Conservation (phyloP, 441 rosid species). For the Adansonia rubrostipa region DNA sequence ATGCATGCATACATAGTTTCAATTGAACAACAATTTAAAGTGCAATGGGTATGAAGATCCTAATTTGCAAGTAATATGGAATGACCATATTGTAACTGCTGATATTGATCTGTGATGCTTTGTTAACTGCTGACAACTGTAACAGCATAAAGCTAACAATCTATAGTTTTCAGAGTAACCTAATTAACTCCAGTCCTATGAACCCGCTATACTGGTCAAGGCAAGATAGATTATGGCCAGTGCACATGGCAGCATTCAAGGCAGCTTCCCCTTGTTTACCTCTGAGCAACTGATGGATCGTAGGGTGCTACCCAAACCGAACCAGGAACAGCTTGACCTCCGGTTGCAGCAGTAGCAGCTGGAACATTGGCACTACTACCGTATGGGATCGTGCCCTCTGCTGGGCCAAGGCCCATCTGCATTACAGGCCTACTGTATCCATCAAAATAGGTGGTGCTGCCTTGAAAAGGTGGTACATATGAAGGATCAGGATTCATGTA, state of each 20-base stretch:
- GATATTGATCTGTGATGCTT: background rate
- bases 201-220: background rate
- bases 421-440: constrained; percentile 37
- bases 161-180: constrained; percentile 8
- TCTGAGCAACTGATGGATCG: constrained; percentile 38
- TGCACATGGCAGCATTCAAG: background rate
- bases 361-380: constrained; percentile 30
- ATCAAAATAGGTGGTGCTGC: constrained; percentile 37
- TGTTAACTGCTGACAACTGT: background rate
- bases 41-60: background rate
- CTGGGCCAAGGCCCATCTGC: constrained; percentile 33
- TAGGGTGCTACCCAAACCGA: constrained; percentile 35
- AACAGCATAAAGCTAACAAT: background rate
- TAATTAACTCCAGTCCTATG: background rate
- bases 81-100: background rate
- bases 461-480: constrained; percentile 27
- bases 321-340: constrained; percentile 30
- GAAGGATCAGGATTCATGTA: constrained; percentile 36
- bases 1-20: background rate
- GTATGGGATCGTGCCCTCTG: constrained; percentile 34
- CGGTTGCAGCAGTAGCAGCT: constrained; percentile 22
- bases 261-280: constrained; percentile 25
- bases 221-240: constrained; percentile 9
- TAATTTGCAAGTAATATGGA: background rate
- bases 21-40: background rate